Conservation (phyloP, 2,329 filamentous ascomycete species). For the Echinosphaeria canescens region DNA sequence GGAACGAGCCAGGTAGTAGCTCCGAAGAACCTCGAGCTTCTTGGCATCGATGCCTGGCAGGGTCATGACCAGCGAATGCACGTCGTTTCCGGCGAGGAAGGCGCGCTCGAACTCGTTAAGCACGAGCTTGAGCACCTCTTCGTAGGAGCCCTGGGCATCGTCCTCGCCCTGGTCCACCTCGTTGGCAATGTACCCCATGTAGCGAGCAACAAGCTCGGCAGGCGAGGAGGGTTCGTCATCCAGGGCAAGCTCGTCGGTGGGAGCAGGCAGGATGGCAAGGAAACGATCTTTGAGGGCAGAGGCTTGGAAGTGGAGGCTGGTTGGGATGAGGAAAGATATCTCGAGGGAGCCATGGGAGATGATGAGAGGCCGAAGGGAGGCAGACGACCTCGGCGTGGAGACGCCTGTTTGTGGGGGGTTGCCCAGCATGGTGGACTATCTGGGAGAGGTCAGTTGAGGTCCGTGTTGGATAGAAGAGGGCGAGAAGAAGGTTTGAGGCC, state of each 20-base stretch:
- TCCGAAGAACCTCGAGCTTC: slow-evolving; percentile 73
- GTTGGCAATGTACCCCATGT: slow-evolving; percentile 72
- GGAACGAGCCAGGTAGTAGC: slow-evolving; percentile 78
- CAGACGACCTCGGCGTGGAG: slow-evolving; percentile 83
- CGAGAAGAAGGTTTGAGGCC: too few species aligned
- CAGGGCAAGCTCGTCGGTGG: slow-evolving; percentile 91
- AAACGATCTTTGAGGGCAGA: slow-evolving; percentile 88
- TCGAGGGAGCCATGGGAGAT: slow-evolving; percentile 89
- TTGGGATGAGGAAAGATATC: slow-evolving; percentile 88
- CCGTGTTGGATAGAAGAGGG: too few species aligned
- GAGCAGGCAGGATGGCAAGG: slow-evolving; percentile 60
- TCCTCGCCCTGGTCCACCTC: slow-evolving; percentile 91
- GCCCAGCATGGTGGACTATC: slow-evolving; percentile 60
- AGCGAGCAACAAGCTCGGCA: slow-evolving; percentile 78
- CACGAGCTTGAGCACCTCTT: slow-evolving; percentile 80
- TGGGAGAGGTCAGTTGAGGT: slow-evolving; percentile 8
- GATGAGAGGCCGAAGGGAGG: slow-evolving; percentile 78
- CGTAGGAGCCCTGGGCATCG: slow-evolving; percentile 67
- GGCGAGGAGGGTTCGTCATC: slow-evolving; percentile 98
- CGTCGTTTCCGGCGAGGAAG: slow-evolving; percentile 88
- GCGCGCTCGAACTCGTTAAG: slow-evolving; percentile 93
- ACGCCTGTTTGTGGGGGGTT: slow-evolving; percentile 93
- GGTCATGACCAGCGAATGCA: slow-evolving; percentile 69
- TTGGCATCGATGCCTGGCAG: slow-evolving; percentile 84
- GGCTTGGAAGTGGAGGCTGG: slow-evolving; percentile 87